Base-by-base conservation (phyloP, 768 basidiomycete genomes). In the Collybiopsis confluens region DNA sequence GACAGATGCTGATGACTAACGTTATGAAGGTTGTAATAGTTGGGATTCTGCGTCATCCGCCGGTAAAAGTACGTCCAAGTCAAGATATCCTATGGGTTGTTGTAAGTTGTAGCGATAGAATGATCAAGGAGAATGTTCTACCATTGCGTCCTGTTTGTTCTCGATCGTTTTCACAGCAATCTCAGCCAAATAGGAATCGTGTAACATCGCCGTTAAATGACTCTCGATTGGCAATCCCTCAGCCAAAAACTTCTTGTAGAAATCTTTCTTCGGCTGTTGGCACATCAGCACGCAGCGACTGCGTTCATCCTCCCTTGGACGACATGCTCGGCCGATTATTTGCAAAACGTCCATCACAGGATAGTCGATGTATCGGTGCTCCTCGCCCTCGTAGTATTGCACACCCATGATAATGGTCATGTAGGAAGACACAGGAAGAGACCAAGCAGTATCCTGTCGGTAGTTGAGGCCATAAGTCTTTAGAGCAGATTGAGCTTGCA, bases 381-480 rank as follows among this genome's bases (percentile, higher is more conserved):
- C 97, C 69, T 93, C 91, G 64, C 96, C 96, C 68, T 98, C 95
- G 61, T 90, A 98, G 55, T 71, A 88, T 64, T 99, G 97, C 0
- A 98, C 94, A n/a, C 96, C 96, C 95, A 98, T 98, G 61, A 99
- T 92, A 66, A 99, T 86, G 40, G 98, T 95, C 92, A 98, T 97
- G 69, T 97, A 95, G 55, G 91, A 86, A 0, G 92, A 83, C 16
- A 97, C 85, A 0, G 97, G 95, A 6, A 99, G 75, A 63, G 85
- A 92, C 97, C 97, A 99, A 0, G 94, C 92, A 0, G 91, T 93
- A 60, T 98, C 97, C 90, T 95, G 53, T 21, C 18, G 16, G 28
- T n/a, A n/a, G n/a, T n/a, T n/a, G n/a, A n/a, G 21, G 24, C 8
- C 15, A 45, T 26, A 33, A 33, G 30, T 11, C 35, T 15, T 48